These are phyloP conservation scores for Amaranthus tricolor DNA, from an alignment of 179 eudicot genomes.

Conservation along the genomic window DNA sequence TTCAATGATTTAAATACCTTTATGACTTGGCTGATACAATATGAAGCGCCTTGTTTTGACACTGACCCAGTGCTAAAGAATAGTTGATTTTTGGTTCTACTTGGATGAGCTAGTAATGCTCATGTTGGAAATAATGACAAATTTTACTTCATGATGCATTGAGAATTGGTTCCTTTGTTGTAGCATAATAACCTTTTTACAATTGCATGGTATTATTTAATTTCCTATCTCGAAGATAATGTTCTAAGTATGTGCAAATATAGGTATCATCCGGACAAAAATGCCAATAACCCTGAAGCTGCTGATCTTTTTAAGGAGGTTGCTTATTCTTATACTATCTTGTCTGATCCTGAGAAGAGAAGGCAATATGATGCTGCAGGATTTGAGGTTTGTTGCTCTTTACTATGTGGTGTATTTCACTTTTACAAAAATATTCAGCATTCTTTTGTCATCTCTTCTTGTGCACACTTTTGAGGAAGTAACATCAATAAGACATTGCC, in stretches of 20 bases:
- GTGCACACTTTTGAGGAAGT: too few relatives aligned
- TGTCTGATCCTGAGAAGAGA: constrained; percentile 97
- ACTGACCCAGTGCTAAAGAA: neutral
- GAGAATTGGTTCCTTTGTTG: neutral
- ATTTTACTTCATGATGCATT: neutral
- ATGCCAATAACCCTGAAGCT: constrained; percentile 95
- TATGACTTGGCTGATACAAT: neutral
- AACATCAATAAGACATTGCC: too few relatives aligned
- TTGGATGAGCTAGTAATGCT: neutral
- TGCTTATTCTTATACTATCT: constrained; percentile 86
- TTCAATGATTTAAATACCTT: too few relatives aligned
- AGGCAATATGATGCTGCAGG: constrained; percentile 92
- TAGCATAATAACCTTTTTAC: neutral
- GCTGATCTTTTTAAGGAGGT: constrained; percentile 94
- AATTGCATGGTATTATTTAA: constrained; percentile 1
- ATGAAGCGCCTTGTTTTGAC: too few relatives aligned
- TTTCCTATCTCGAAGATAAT: constrained; percentile 1
- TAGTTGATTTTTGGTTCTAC: neutral
- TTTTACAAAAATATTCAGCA: neutral
- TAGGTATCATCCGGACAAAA: constrained; percentile 99
- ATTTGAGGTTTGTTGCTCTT: constrained; percentile 64
- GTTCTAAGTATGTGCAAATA: constrained; percentile 22
- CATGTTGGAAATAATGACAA: neutral
- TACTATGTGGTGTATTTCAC: neutral
- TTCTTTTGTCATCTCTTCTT: neutral